Conservation (phyloP, 2,329 filamentous ascomycete species). For the Aureobasidium sp. region DNA sequence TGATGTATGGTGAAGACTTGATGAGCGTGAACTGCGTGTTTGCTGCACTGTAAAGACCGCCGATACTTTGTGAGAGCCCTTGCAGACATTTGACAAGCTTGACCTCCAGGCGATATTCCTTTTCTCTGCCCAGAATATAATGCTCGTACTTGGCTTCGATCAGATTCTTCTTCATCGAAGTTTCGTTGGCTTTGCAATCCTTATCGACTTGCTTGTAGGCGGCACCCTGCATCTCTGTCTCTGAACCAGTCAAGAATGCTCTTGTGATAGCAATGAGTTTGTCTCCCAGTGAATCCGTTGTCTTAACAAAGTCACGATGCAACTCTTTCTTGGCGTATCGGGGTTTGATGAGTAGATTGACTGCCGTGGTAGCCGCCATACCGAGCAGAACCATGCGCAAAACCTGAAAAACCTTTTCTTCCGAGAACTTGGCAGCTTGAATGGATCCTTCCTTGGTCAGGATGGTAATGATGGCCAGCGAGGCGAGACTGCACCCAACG, state of each 20-base stretch:
- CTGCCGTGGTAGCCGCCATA: conserved; percentile 61
- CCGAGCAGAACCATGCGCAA: conserved; percentile 79
- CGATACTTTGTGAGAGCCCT: conserved; percentile 77
- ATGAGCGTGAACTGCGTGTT: conserved; percentile 82
- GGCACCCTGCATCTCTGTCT: conserved; percentile 64
- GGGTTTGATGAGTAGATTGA: conserved; percentile 72
- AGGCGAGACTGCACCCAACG: conserved; percentile 70
- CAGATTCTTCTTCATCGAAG: conserved; percentile 66
- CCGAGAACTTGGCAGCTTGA: conserved; percentile 72
- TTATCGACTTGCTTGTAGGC: conserved; percentile 53
- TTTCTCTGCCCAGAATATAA: conserved; percentile 71
- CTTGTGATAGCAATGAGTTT: conserved; percentile 76
- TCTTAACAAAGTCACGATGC: conserved; percentile 64
- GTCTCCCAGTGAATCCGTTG: conserved; percentile 68
- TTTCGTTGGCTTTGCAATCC: conserved; percentile 61
- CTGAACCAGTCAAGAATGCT: conserved; percentile 75
- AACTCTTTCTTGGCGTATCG: conserved; percentile 68
- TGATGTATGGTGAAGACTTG: conserved; percentile 46
- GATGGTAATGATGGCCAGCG: conserved; percentile 81
- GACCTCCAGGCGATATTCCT: conserved; percentile 70
- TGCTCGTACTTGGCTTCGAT: conserved; percentile 86
- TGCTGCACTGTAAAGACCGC: conserved; percentile 82
- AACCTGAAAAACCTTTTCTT: conserved; percentile 73
- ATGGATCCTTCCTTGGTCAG: conserved; percentile 88
- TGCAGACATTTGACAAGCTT: conserved; percentile 78